A percentile compares a stretch with the other conserved stretches of the same genome.
These are phyloP conservation scores for Coemansia sp. DNA, from an alignment of 192 early-diverging fungal genomes.

Conservation along the genomic window DNA sequence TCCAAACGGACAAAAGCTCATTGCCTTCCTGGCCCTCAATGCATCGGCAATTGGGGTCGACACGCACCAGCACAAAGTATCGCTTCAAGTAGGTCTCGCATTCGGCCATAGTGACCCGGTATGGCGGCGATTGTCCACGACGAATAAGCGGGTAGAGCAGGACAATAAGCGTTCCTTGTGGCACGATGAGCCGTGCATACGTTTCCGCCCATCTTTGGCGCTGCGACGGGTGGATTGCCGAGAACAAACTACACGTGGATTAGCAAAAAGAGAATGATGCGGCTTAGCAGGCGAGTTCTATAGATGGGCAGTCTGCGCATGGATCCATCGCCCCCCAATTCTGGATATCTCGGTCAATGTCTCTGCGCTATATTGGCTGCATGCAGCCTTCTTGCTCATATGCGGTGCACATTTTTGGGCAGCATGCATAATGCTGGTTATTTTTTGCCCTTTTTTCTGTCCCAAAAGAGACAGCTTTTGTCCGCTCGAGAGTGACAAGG, in stretches of 20 bases:
- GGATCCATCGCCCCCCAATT: background rate
- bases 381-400: background rate
- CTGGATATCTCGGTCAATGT: constrained; percentile 2
- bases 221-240: constrained; percentile 40
- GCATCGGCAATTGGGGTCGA: constrained; percentile 44
- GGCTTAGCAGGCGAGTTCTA: background rate
- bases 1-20: constrained; percentile 48
- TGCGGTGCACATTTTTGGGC: constrained; percentile 1
- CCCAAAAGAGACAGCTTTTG: background rate
- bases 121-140: constrained; percentile 30
- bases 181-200: constrained; percentile 41
- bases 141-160: constrained; percentile 42
- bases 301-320: background rate
- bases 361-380: background rate
- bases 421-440: constrained; percentile 3
- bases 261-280: background rate
- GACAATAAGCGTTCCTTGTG: constrained; percentile 46
- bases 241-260: constrained; percentile 34
- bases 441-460: too few species aligned
- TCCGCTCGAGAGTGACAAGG: too few species aligned
- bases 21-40: constrained; percentile 45
- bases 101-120: constrained; percentile 45
- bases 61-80: constrained; percentile 48
- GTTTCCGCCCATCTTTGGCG: constrained; percentile 42
- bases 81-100: constrained; percentile 37